Conservation (phyloP, 1,284 basidiomycete species). For the Ustilago tritici region DNA sequence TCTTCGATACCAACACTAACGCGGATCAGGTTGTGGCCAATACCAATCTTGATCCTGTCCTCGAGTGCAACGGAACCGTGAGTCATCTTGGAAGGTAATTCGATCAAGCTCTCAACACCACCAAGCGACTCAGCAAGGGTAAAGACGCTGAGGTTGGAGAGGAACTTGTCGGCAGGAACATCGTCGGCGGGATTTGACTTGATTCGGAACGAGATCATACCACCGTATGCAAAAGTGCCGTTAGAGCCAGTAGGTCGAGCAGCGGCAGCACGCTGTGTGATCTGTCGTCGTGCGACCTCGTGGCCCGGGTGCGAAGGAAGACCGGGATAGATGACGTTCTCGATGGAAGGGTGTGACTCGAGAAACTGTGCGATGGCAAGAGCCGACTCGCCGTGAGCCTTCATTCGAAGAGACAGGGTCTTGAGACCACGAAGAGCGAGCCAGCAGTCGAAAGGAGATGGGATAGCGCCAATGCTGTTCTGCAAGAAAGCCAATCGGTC, state of each 20-base stretch:
- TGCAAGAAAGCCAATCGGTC: constrained; percentile 80
- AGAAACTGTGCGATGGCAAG: constrained; percentile 81
- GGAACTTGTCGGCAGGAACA: constrained; percentile 77
- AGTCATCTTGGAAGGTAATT: constrained; percentile 73
- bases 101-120: constrained; percentile 89
- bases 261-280: constrained; percentile 55
- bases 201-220: constrained; percentile 72
- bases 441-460: constrained; percentile 90
- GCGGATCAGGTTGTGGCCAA: constrained; percentile 83
- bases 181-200: constrained; percentile 54
- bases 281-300: constrained; percentile 55
- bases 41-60: constrained; percentile 70
- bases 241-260: constrained; percentile 16
- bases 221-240: constrained; percentile 67
- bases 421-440: constrained; percentile 90
- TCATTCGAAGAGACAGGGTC: constrained; percentile 78
- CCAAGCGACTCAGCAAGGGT: constrained; percentile 89
- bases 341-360: constrained; percentile 74
- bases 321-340: constrained; percentile 88
- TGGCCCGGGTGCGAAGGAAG: constrained; percentile 61
- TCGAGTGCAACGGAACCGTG: constrained; percentile 79
- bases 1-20: constrained; percentile 92
- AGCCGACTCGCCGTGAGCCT: constrained; percentile 86
- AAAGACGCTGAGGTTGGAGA: constrained; percentile 79
- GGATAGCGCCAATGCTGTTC: constrained; percentile 88